phyloP scores from a whole-genome alignment of 305 asterid genomes.

The Ilex paraguariensis region DNA sequence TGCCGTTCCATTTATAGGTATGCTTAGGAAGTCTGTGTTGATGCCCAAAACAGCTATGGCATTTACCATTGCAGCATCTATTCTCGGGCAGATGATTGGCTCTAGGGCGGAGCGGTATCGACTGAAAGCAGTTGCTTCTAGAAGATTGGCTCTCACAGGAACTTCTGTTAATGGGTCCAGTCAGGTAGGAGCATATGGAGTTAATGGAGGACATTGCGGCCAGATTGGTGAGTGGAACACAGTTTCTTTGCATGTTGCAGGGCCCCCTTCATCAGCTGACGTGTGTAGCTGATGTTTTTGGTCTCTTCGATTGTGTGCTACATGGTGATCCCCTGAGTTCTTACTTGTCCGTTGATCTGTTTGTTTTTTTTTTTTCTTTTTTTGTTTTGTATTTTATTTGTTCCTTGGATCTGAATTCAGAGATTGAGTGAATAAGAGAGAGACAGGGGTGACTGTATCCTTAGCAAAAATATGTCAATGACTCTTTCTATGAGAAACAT shows the following conservation, averaged over 20 bases:
- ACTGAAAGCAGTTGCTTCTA: background rate
- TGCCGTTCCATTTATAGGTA: constrained; percentile 6
- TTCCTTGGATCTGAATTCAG: background rate
- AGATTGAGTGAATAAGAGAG: background rate
- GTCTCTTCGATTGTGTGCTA: background rate
- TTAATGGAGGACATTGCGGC: background rate
- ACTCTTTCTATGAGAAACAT: too few relatives aligned
- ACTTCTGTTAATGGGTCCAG: background rate
- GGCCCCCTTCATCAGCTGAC: background rate
- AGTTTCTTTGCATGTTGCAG: background rate
- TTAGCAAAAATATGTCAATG: too few relatives aligned
- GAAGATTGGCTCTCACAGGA: background rate
- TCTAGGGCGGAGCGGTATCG: constrained; percentile 6
- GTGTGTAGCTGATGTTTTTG: background rate
- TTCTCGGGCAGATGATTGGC: constrained; percentile 3
- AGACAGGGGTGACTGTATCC: background rate
- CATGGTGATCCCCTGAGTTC: background rate
- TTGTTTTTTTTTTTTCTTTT: background rate
- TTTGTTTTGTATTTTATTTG: background rate
- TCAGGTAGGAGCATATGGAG: background rate
- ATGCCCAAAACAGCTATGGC: constrained; percentile 8
- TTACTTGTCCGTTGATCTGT: background rate
- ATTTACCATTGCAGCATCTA: constrained; percentile 3
- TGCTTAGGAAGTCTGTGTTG: constrained; percentile 6
- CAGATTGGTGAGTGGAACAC: background rate